Evolutionary conservation across 176 grass and related monocot species (phyloP), one percentile per base, ranked within the genome.

Genomic region (Poa pratensis): DNA sequence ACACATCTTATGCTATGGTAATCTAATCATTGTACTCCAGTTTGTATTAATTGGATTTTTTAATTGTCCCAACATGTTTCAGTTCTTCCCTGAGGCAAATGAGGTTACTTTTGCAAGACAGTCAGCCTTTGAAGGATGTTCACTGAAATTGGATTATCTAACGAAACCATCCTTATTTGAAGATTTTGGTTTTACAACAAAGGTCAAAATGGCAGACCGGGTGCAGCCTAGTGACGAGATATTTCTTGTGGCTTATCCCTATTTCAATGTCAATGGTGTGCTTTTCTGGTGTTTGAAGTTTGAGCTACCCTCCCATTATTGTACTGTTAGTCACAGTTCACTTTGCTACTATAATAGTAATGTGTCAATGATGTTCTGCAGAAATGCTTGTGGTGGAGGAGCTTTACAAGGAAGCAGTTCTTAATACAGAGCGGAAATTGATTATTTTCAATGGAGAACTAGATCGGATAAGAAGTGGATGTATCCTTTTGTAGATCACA

Each of bases 341-440:
- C 14, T 14, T 60, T 87, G 65, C 57, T 4, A 9, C 65, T 77
- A 45, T 42, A 40, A 6, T 70, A 85, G 7, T 82, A 51, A 65
- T 80, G 22, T 32, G n/a, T 46, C 75, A 7, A 28, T 84, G 59
- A 61, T 76, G 57, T 70, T 62, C 46, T 20, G 54, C 79, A 98
- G 96, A 98, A 82, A 98, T 98, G 96, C 91, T 98, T 68, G 93
- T 94, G 24, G 96, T 98, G 14, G 93, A 98, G 90, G 96, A 98
- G 84, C 88, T 98, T 88, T 98, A 98, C 78, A 90, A 92, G 26
- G 96, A 98, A 83, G 93, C 93, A 55, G 69, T 95, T 26, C 62
- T 84, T 83, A 80, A 83, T 60, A 98, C 93, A 51, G 46, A 87
- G 30, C 65, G 93, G 72, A 98, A 95, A 80, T 8, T 98, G 78